Conservation (phyloP, 352 stramenopile genomes). For the Pythium utonaiense region DNA sequence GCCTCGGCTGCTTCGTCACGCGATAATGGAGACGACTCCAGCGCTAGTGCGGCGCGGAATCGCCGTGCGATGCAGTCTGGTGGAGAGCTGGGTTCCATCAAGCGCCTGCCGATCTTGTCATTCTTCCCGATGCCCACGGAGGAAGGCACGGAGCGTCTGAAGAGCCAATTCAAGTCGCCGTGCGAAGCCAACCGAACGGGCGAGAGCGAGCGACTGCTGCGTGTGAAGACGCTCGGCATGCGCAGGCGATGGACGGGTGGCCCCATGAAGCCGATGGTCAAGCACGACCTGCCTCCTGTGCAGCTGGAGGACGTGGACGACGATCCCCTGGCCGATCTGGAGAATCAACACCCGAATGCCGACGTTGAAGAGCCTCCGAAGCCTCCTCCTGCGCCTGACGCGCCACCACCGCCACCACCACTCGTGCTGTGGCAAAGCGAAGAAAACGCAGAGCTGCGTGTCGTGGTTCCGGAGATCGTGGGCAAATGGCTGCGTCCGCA, state of each 20-base stretch:
- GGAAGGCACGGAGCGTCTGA: slow-evolving; percentile 48
- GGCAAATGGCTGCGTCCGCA: slow-evolving; percentile 95
- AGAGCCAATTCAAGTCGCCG: slow-evolving; percentile 75
- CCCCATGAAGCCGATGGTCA: slow-evolving; percentile 52
- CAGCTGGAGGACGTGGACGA: slow-evolving; percentile 57
- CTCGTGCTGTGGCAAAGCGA: slow-evolving; percentile 81
- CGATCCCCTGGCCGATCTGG: slow-evolving; percentile 26
- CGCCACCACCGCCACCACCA: slow-evolving; percentile 49
- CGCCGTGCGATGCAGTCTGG: slow-evolving; percentile 50
- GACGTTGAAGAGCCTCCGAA: slow-evolving; percentile 24
- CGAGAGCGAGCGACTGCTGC: slow-evolving; percentile 74
- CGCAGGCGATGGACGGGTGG: slow-evolving; percentile 51
- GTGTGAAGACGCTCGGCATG: slow-evolving; percentile 85
- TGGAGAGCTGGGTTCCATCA: slow-evolving; percentile 41
- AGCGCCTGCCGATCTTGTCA: slow-evolving; percentile 77
- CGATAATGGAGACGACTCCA: slow-evolving; percentile 35
- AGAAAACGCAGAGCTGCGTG: slow-evolving; percentile 51
- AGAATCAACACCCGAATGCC: slow-evolving; percentile 23
- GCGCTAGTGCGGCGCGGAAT: slow-evolving; percentile 34
- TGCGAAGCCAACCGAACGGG: slow-evolving; percentile 54
- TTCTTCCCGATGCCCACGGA: slow-evolving; percentile 70
- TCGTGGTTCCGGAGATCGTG: slow-evolving; percentile 89
- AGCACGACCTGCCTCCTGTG: slow-evolving; percentile 57
- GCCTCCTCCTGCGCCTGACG: slow-evolving; percentile 25
- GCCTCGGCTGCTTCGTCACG: not conserved